A percentile compares a stretch with the other conserved stretches of the same genome.
Conservation (phyloP, 371 early-diverging fungal species). For the Mortierella sp. region DNA sequence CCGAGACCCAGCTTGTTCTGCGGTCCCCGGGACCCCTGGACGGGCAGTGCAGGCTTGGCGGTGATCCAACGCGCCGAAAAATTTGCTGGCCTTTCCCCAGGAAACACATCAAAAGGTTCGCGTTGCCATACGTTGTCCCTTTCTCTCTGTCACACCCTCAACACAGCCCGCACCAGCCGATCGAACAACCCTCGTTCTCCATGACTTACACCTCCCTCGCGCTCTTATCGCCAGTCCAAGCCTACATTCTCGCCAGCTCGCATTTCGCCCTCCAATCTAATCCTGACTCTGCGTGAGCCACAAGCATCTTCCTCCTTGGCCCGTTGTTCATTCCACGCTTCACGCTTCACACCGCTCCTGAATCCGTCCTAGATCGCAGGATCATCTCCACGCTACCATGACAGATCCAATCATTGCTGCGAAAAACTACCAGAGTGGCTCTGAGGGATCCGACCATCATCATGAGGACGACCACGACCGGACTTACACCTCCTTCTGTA, state of each 20-base stretch:
- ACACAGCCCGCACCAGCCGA: neutral
- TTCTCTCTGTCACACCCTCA: neutral
- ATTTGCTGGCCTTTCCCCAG: too few relatives aligned
- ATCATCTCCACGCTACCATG: conserved; percentile 15
- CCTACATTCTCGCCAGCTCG: conserved; percentile 4
- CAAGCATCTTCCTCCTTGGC: neutral
- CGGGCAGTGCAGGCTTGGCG: too few relatives aligned
- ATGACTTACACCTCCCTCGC: conserved; percentile 21
- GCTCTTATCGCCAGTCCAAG: conserved; percentile 7
- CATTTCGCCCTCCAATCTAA: conserved; percentile 8
- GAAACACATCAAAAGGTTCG: too few relatives aligned
- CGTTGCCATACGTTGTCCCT: neutral
- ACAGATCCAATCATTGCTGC: conserved; percentile 41
- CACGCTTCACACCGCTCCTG: neutral
- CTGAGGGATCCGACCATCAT: conserved; percentile 49
- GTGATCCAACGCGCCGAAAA: too few relatives aligned
- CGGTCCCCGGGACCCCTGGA: too few relatives aligned
- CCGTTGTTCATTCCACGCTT: neutral
- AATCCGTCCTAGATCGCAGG: neutral
- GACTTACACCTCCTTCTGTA: conserved; percentile 41
- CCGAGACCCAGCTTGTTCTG: too few relatives aligned
- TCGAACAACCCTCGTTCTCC: conserved; percentile 11
- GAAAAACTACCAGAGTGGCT: conserved; percentile 43
- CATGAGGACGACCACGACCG: conserved; percentile 50
- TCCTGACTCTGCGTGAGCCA: conserved; percentile 12